phyloP scores from a whole-genome alignment of 2,329 filamentous ascomycete species.

The Botryotinia narcissicola region DNA sequence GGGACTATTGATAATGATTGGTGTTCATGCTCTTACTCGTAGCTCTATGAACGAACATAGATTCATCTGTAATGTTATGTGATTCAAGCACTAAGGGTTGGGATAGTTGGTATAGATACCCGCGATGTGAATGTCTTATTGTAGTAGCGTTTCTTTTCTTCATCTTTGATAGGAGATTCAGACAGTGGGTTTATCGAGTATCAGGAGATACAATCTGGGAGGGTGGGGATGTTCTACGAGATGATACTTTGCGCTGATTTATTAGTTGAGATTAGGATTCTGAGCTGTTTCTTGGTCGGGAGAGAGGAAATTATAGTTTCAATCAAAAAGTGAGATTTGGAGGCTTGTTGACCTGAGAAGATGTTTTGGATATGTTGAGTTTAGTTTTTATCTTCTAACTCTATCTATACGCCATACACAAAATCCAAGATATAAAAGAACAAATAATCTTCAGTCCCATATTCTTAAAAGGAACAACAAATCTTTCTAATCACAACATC shows the following conservation, averaged over 20 bases:
- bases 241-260: not conserved
- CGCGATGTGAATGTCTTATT: too few relatives aligned
- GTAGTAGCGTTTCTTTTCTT: too few relatives aligned
- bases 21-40: not conserved
- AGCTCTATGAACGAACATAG: not conserved
- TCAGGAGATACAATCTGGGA: too few relatives aligned
- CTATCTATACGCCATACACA: not conserved
- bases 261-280: not conserved
- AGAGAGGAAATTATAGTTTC: not conserved
- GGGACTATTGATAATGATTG: not conserved
- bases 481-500: not conserved
- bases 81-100: too few relatives aligned
- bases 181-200: too few relatives aligned
- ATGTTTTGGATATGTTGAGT: not conserved
- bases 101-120: too few relatives aligned
- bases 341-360: not conserved
- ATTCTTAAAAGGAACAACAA: not conserved
- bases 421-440: not conserved
- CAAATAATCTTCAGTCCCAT: too few relatives aligned
- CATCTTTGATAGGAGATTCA: too few relatives aligned
- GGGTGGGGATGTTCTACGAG: too few relatives aligned
- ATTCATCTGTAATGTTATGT: too few relatives aligned
- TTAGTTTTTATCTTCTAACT: not conserved
- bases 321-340: not conserved
- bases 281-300: not conserved